Conservation (phyloP, 129 eudicot species). For the Erigeron canadensis region DNA sequence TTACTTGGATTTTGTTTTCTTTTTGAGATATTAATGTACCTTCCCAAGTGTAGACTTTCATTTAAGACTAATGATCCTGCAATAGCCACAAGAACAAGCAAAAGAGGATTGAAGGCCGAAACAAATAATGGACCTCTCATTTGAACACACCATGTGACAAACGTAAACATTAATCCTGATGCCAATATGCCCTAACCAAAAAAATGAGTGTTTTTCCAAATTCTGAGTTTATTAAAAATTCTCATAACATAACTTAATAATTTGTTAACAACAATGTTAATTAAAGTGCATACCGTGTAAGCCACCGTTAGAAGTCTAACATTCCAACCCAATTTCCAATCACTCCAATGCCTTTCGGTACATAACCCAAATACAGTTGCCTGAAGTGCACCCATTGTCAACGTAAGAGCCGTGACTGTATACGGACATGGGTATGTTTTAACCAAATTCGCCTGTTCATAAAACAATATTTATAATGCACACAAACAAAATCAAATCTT, state of each 20-base stretch:
- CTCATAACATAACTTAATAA: no score
- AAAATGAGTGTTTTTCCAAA: background rate
- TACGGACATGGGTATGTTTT: constrained; percentile 53
- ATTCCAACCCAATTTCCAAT: constrained; percentile 72
- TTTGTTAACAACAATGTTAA: no score
- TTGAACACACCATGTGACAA: constrained; percentile 52
- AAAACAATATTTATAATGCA: background rate
- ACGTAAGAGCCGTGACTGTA: constrained; percentile 45
- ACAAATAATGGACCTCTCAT: constrained; percentile 73
- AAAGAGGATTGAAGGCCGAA: constrained; percentile 54
- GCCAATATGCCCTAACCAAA: constrained; percentile 50
- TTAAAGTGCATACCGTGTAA: constrained; percentile 39
- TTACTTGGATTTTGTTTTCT: background rate
- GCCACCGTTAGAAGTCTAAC: constrained; percentile 56
- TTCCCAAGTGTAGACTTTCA: constrained; percentile 64
- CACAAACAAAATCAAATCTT: background rate
- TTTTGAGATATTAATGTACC: constrained; percentile 26
- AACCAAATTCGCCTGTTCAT: constrained; percentile 43
- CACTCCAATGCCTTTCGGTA: constrained; percentile 52
- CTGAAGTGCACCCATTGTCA: constrained; percentile 39
- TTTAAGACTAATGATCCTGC: constrained; percentile 51
- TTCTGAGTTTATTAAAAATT: no score
- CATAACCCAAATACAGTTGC: constrained; percentile 36
- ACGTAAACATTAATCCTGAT: constrained; percentile 43
- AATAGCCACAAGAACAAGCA: constrained; percentile 61